phyloP scores from a whole-genome alignment of 1,284 basidiomycete species.

The Mycosarcoma mackinlayi region DNA sequence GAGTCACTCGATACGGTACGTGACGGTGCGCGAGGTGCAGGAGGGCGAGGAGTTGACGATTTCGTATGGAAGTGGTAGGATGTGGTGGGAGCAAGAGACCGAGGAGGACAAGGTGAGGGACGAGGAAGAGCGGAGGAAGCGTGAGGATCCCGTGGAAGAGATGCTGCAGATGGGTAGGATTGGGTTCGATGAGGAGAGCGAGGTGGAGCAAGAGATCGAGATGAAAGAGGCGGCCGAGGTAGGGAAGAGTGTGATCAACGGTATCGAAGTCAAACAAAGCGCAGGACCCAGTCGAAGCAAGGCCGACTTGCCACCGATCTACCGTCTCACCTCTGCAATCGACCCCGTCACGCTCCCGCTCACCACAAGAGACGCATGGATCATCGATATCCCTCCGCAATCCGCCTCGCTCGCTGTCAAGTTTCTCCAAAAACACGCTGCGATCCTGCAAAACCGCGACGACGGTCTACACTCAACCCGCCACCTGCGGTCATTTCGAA shows the following conservation, averaged over 20 bases:
- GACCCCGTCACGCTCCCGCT: conserved; percentile 68
- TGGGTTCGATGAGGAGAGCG: conserved; percentile 20
- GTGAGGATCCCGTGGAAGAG: conserved; percentile 8
- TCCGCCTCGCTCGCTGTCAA: conserved; percentile 40
- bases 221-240: not conserved
- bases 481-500: conserved; percentile 54
- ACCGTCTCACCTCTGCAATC: conserved; percentile 66
- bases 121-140: conserved; percentile 9
- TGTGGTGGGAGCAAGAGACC: conserved; percentile 62
- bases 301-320: conserved; percentile 54
- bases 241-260: conserved; percentile 2
- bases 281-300: conserved; percentile 18
- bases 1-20: conserved; percentile 77
- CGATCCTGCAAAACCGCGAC: conserved; percentile 37
- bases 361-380: conserved; percentile 79
- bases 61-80: conserved; percentile 74
- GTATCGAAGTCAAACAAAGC: conserved; percentile 18
- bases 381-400: conserved; percentile 77
- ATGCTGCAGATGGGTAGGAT: conserved; percentile 18
- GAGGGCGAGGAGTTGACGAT: conserved; percentile 82
- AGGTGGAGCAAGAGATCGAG: not conserved
- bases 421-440: conserved; percentile 36
- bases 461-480: conserved; percentile 46
- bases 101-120: conserved; percentile 9
- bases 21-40: conserved; percentile 73